Evolutionary conservation across 768 basidiomycete species (phyloP).

Genomic region (Suillus tomentosus): DNA sequence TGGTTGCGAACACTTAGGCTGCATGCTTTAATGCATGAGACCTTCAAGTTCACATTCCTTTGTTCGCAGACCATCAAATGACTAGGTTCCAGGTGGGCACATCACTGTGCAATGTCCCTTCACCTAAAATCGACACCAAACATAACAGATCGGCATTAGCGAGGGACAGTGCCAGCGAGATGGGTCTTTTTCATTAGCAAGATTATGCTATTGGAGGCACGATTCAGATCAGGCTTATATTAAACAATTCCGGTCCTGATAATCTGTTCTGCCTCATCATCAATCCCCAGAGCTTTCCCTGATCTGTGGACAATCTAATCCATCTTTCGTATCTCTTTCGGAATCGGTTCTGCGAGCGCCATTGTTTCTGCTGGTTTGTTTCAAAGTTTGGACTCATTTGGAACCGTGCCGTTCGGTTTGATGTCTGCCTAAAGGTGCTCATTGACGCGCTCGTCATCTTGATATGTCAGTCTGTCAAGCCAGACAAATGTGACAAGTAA

Average conservation of each 20-base stretch:
- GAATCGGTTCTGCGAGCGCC: background rate
- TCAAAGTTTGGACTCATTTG: background rate
- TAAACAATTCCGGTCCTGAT: background rate
- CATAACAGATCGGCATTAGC: no score
- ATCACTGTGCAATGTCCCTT: no score
- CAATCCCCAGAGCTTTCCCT: background rate
- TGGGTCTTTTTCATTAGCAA: background rate
- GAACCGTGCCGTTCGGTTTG: background rate
- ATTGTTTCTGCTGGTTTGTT: background rate
- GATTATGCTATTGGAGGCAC: background rate
- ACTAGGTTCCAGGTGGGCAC: no score
- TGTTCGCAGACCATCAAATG: no score
- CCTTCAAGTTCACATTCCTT: no score
- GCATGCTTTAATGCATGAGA: background rate
- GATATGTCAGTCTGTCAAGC: no score
- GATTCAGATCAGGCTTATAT: background rate
- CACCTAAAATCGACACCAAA: no score
- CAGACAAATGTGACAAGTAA: background rate
- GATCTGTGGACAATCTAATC: background rate
- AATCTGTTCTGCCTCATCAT: background rate
- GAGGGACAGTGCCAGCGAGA: background rate
- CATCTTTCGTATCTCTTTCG: background rate
- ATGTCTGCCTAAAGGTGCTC: no score
- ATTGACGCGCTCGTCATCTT: no score
- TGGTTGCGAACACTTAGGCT: background rate